A percentile compares a stretch with the other conserved stretches of the same genome.
Conservation (phyloP, 768 basidiomycete genomes). For the Mycena filopes region DNA sequence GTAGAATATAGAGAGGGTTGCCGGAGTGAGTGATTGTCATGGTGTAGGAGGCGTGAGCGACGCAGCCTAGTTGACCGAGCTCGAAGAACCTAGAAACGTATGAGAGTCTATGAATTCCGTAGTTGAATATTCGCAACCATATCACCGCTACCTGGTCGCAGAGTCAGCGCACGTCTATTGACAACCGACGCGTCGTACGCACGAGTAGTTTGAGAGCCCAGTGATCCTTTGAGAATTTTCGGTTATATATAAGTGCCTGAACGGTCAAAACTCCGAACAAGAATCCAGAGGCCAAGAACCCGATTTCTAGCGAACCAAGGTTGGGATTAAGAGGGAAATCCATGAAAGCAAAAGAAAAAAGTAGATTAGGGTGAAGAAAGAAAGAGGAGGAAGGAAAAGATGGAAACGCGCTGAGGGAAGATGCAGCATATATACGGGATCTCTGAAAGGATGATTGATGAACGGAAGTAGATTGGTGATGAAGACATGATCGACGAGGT, state of each 20-base stretch:
- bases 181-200: neutral
- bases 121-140: conserved; percentile 15
- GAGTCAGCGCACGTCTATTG: neutral
- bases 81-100: conserved; percentile 17
- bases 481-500: too few species aligned
- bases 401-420: neutral
- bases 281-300: conserved; percentile 31
- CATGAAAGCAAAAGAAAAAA: conserved; percentile 21
- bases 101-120: neutral
- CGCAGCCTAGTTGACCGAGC: conserved; percentile 29
- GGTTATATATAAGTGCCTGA: conserved; percentile 31
- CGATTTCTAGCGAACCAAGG: conserved; percentile 31
- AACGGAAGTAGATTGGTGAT: too few species aligned
- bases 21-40: conserved; percentile 31
- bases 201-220: conserved; percentile 27
- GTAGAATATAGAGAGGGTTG: conserved; percentile 21
- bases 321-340: conserved; percentile 30
- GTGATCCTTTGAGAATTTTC: conserved; percentile 29
- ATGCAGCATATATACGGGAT: conserved; percentile 10
- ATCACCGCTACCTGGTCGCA: conserved; percentile 19
- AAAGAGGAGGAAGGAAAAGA: neutral
- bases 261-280: conserved; percentile 31
- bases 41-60: conserved; percentile 18
- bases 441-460: neutral
- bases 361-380: conserved; percentile 11